A percentile compares a stretch with the other conserved stretches of the same genome.
phyloP scores from a whole-genome alignment of 2,329 filamentous ascomycete species.

The Colletotrichum graminicola region DNA sequence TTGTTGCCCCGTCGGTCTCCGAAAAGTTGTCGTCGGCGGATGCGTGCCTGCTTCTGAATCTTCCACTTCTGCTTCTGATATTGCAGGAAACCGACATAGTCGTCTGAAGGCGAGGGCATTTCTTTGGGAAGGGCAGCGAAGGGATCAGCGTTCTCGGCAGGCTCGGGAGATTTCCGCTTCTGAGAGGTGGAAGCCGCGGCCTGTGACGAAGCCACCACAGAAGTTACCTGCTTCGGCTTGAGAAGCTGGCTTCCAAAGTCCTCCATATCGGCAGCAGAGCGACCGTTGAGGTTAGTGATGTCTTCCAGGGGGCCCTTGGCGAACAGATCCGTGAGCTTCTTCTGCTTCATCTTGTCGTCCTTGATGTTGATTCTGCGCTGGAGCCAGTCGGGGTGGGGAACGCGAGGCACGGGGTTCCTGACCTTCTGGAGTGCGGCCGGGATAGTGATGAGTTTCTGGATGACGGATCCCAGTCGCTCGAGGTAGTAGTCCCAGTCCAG shows the following conservation, averaged over 20 bases:
- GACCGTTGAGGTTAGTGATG: constrained; percentile 73
- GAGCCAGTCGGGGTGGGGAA: constrained; percentile 96
- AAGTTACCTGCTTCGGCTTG: constrained; percentile 71
- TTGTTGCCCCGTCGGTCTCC: constrained; percentile 81
- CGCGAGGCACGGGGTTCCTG: constrained; percentile 91
- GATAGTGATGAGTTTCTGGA: constrained; percentile 99
- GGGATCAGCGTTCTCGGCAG: constrained; percentile 77
- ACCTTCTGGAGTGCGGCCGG: constrained; percentile 96
- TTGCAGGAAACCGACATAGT: constrained; percentile 88
- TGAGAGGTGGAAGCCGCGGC: constrained; percentile 61
- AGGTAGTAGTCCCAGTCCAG: constrained; percentile 98
- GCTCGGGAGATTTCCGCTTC: constrained; percentile 81
- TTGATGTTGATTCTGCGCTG: constrained; percentile 93
- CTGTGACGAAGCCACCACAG: constrained; percentile 68
- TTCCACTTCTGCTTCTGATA: constrained; percentile 99
- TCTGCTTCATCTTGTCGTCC: constrained; percentile 98
- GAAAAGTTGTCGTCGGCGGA: constrained; percentile 89
- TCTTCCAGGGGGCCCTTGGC: constrained; percentile 78
- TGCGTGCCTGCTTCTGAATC: constrained; percentile 90
- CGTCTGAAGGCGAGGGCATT: constrained; percentile 86
- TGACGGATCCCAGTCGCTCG: constrained; percentile 94
- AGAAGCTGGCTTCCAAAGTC: constrained; percentile 80
- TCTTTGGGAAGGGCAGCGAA: constrained; percentile 84
- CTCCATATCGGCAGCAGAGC: constrained; percentile 77
- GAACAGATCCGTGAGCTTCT: constrained; percentile 97